phyloP scores from a whole-genome alignment of 768 basidiomycete species.

The Hygrocybe coccinea region DNA sequence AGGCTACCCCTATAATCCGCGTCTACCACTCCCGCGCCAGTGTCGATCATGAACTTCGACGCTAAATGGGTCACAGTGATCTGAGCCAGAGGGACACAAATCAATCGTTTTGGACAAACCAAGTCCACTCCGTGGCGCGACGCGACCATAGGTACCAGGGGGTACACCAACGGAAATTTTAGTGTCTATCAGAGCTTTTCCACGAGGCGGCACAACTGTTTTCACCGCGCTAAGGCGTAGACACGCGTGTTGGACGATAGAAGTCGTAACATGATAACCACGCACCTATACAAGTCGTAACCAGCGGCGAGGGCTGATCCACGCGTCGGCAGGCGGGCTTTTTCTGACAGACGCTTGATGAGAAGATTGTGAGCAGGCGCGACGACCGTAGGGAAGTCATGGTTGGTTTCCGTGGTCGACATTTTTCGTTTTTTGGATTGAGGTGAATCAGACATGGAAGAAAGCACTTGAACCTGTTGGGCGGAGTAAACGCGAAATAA shows the following conservation, averaged over 20 bases:
- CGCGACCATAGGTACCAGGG: conserved; percentile 88
- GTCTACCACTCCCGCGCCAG: conserved; percentile 95
- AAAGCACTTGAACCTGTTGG: neutral
- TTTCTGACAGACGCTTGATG: conserved; percentile 79
- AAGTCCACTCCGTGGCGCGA: conserved; percentile 92
- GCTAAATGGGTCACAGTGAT: conserved; percentile 42
- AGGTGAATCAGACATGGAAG: conserved; percentile 28
- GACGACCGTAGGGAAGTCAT: conserved; percentile 15
- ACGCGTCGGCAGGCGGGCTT: conserved; percentile 79
- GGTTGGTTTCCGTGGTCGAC: conserved; percentile 33
- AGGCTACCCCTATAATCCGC: conserved; percentile 92
- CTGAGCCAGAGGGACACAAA: neutral
- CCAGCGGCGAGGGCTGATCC: conserved; percentile 87
- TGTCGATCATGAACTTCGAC: conserved; percentile 96
- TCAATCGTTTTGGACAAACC: conserved; percentile 43
- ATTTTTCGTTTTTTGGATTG: conserved; percentile 59
- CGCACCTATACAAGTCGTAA: conserved; percentile 92
- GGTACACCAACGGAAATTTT: conserved; percentile 94
- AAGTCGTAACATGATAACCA: neutral
- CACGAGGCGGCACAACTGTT: conserved; percentile 79
- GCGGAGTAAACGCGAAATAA: neutral
- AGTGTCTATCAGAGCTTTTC: conserved; percentile 88
- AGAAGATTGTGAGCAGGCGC: conserved; percentile 53
- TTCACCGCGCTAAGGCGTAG: conserved; percentile 63
- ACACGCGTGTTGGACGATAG: conserved; percentile 1